Conservation (phyloP, 495 filamentous ascomycete genomes). For the Filosporella fistucella region DNA sequence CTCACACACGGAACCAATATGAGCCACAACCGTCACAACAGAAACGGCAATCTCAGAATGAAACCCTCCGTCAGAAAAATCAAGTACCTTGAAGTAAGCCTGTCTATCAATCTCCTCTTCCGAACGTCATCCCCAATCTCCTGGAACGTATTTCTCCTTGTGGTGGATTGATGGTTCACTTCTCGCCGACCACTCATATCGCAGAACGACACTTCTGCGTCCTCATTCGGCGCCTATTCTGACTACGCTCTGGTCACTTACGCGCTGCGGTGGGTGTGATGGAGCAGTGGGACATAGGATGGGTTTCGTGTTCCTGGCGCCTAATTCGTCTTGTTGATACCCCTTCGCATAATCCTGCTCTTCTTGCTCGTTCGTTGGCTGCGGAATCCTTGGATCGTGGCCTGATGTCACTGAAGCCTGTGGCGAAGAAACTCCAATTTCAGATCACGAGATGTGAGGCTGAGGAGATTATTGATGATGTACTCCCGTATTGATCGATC, state of each 20-base stretch:
- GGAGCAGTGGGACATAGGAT: conserved; percentile 2
- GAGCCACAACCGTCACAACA: no score
- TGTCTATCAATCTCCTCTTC: background rate
- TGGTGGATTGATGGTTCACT: background rate
- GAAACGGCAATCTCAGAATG: background rate
- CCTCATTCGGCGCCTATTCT: conserved; percentile 19
- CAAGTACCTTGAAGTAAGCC: background rate
- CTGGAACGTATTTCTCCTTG: conserved; percentile 7
- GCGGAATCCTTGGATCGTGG: no score
- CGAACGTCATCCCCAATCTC: conserved; percentile 4
- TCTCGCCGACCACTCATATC: conserved; percentile 6
- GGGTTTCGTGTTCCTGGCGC: conserved; percentile 23
- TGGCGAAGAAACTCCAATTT: no score
- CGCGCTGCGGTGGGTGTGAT: conserved; percentile 20
- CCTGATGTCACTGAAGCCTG: no score
- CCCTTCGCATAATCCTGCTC: no score
- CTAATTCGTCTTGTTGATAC: no score
- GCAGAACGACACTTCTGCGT: conserved; percentile 1
- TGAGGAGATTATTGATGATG: no score
- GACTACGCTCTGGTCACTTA: background rate
- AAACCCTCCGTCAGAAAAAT: conserved; percentile 4
- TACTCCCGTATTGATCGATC: no score
- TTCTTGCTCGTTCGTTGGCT: no score
- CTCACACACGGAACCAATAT: no score
- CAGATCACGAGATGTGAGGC: no score